Percentiles rank a stretch among this genome's conserved stretches.
These are phyloP conservation scores for Baudoinia panamericana DNA, from an alignment of 495 filamentous ascomycete genomes.

Conservation along the genomic window DNA sequence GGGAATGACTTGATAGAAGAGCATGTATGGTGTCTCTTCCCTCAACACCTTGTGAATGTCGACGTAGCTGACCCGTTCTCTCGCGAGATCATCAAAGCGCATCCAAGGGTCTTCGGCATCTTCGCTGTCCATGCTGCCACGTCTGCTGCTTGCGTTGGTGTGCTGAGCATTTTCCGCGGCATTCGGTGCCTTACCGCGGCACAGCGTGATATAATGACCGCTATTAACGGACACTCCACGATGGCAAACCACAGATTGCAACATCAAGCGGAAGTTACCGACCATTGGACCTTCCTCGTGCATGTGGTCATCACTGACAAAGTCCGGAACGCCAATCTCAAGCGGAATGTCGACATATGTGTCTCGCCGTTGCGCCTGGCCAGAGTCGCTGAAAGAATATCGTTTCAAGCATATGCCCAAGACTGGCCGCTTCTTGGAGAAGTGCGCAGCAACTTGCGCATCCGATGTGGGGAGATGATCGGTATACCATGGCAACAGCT, in stretches of 20 bases:
- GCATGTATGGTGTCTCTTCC: conserved; percentile 81
- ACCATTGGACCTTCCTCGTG: conserved; percentile 50
- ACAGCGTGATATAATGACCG: conserved; percentile 80
- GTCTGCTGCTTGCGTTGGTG: conserved; percentile 34
- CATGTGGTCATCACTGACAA: conserved; percentile 67
- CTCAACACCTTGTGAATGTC: conserved; percentile 64
- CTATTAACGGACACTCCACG: conserved; percentile 77
- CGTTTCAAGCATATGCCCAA: conserved; percentile 86
- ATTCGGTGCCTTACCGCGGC: conserved; percentile 46
- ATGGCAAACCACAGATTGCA: conserved; percentile 87
- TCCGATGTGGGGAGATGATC: conserved; percentile 59
- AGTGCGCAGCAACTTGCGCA: conserved; percentile 58
- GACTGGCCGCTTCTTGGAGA: conserved; percentile 61
- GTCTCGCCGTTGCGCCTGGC: conserved; percentile 52
- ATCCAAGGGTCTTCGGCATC: conserved; percentile 63
- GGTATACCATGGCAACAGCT: conserved; percentile 43
- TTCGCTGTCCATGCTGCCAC: conserved; percentile 8
- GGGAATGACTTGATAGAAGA: conserved; percentile 90
- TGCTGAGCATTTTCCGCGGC: neutral
- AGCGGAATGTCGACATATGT: conserved; percentile 86
- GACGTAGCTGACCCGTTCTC: conserved; percentile 56
- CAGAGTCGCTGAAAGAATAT: conserved; percentile 62
- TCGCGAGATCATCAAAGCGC: conserved; percentile 73
- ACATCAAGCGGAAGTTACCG: conserved; percentile 73
- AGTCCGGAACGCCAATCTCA: conserved; percentile 76